phyloP scores from a whole-genome alignment of 2,329 filamentous ascomycete genomes.

The Pseudofabraea citricarpa region DNA sequence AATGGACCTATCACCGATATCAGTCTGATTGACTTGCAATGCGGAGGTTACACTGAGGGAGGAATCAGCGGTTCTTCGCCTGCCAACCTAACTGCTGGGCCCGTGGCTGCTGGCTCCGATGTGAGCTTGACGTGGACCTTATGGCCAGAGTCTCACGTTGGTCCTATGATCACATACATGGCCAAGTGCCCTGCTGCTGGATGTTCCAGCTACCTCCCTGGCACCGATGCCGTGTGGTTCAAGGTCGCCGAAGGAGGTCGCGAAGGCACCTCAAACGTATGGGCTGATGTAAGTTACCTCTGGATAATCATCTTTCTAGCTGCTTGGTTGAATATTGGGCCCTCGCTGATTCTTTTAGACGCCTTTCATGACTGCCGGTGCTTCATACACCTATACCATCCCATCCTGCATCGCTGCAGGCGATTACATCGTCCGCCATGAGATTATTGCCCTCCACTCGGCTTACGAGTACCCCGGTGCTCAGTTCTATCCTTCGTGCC shows the following conservation, averaged over 20 bases:
- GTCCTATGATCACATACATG: conserved; percentile 56
- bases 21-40: conserved; percentile 48
- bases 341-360: not conserved
- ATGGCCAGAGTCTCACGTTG: conserved; percentile 39
- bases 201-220: conserved; percentile 45
- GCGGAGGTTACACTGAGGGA: conserved; percentile 47
- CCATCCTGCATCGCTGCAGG: conserved; percentile 31
- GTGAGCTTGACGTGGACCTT: conserved; percentile 52
- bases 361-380: not conserved
- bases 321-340: too few relatives aligned
- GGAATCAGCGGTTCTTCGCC: conserved; percentile 43
- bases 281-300: not conserved
- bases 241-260: not conserved
- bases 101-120: conserved; percentile 45
- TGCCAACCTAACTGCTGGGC: conserved; percentile 49
- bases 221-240: conserved; percentile 27
- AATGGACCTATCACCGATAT: conserved; percentile 54
- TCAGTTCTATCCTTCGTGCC: conserved; percentile 30
- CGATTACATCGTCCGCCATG: conserved; percentile 32
- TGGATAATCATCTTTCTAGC: not conserved
- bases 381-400: conserved; percentile 27
- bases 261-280: not conserved
- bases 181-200: conserved; percentile 45
- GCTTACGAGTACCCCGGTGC: conserved; percentile 10
- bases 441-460: conserved; percentile 27